Base-by-base conservation (phyloP, 345 rosid species). In the Nasturtium officinale region DNA sequence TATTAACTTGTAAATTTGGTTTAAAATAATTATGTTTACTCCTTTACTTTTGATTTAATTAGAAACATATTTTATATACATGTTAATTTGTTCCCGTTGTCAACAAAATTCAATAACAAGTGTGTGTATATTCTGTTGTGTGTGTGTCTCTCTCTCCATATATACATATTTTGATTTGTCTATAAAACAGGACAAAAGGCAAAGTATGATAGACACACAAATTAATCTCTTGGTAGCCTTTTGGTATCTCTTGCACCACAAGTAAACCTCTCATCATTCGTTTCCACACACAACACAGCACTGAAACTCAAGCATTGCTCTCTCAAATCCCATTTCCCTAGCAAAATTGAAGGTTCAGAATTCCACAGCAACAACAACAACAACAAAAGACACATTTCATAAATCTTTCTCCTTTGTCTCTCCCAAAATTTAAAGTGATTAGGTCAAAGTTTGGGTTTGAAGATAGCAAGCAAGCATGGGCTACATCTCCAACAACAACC, bases 221-320 rank as follows among this genome's bases (percentile, higher is more conserved):
- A 21, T 11, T 8, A 64, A 55, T 33, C 18, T 64, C n/a, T 35
- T 17, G 51, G 13, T 45, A 61, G 9, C 48, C 51, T 73, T 55
- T 56, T 57, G 26, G 65, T 57, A 21, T 57, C 72, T 65, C 67
- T 65, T 74, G 67, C 66, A 56, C 37, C 60, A 35, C 78, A 74
- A 74, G 78, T 47, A 65, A 74, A 47, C 60, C 72, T 47, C 59
- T 66, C 78, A 33, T 47, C 59, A 57, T 65, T 74, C 61, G 32
- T 69, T 69, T 32, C 26, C 7, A 2, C 37, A 7, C 48, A 9
- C 6, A 23, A 6, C 15, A 65, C 35, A 65, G 46, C 70, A 64
- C 65, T 73, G 71, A 64, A 54, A 64, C 64, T 54, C 48, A 30
- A 55, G 57, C 57, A 73, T 73, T 35, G 28, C 33, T 53, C 69